Conservation (phyloP, 2,329 filamentous ascomycete genomes). For the Ascochyta fabae region DNA sequence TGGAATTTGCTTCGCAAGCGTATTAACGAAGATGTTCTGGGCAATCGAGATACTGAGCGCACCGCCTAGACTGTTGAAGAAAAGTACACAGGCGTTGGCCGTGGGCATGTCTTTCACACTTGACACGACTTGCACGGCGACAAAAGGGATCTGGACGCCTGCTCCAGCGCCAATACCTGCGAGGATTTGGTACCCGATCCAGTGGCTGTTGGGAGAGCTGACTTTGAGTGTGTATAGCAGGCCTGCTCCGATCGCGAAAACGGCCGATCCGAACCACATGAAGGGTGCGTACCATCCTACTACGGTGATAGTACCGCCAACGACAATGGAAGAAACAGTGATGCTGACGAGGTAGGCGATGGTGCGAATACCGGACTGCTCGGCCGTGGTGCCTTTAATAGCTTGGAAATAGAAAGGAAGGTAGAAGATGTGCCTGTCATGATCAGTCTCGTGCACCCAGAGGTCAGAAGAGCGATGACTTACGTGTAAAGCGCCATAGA, state of each 20-base stretch:
- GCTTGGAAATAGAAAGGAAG: slow-evolving; percentile 55
- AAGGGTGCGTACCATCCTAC: slow-evolving; percentile 47
- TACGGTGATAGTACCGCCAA: slow-evolving; percentile 36
- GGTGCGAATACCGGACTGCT: slow-evolving; percentile 45
- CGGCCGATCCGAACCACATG: slow-evolving; percentile 43
- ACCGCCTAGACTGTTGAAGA: slow-evolving; percentile 71
- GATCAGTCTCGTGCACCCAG: background rate
- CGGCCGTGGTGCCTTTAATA: slow-evolving; percentile 50
- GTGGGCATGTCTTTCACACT: slow-evolving; percentile 51
- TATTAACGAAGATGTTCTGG: slow-evolving; percentile 72
- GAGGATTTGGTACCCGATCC: slow-evolving; percentile 52
- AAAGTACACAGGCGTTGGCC: slow-evolving; percentile 55
- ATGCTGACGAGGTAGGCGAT: slow-evolving; percentile 44
- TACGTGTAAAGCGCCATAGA: slow-evolving; percentile 49
- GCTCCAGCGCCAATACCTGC: slow-evolving; percentile 50
- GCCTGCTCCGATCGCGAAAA: slow-evolving; percentile 48
- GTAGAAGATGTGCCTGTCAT: slow-evolving; percentile 44
- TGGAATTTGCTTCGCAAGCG: slow-evolving; percentile 61
- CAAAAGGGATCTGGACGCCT: slow-evolving; percentile 53
- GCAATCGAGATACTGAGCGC: slow-evolving; percentile 70
- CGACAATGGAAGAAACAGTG: slow-evolving; percentile 34
- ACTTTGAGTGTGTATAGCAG: slow-evolving; percentile 48
- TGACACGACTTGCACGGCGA: slow-evolving; percentile 54
- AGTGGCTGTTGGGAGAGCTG: slow-evolving; percentile 31
- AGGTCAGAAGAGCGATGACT: slow-evolving; percentile 12